Percentiles rank a stretch among this genome's conserved stretches.
Evolutionary conservation across 805 yeast species (phyloP).

Genomic region (Ogataea paraovalis): DNA sequence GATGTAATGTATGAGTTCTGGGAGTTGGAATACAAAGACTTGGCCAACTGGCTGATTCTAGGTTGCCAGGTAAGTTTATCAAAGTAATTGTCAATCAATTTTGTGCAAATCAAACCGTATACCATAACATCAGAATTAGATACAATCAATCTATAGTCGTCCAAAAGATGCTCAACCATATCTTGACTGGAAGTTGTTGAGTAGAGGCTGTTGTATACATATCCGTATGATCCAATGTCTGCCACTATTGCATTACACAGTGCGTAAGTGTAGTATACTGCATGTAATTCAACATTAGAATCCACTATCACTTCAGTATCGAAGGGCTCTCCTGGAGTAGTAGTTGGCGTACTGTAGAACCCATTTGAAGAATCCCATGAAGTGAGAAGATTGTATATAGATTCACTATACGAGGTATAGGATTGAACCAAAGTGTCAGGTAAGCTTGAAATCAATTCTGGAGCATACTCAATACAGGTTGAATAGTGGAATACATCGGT

Average conservation of each 20-base stretch:
- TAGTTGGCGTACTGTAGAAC: not conserved
- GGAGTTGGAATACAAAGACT: not conserved
- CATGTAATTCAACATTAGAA: conserved; percentile 1
- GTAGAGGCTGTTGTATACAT: conserved; percentile 5
- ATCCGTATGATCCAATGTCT: conserved; percentile 8
- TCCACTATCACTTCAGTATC: conserved; percentile 11
- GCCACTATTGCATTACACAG: conserved; percentile 8
- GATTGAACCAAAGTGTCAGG: not conserved
- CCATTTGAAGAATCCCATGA: not conserved
- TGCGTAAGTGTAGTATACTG: conserved; percentile 7
- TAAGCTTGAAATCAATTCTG: not conserved
- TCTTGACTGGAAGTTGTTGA: not conserved
- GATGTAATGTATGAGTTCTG: not conserved
- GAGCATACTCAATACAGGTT: not conserved
- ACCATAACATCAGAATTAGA: not conserved
- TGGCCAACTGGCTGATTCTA: not conserved
- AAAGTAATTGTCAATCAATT: not conserved
- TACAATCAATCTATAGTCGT: not conserved
- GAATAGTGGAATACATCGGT: not conserved
- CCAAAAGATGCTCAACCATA: not conserved
- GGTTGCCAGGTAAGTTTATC: not conserved
- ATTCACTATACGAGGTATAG: not conserved
- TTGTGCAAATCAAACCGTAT: not conserved
- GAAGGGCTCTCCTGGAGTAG: not conserved
- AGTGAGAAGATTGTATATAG: not conserved